Conservation (phyloP, 2,329 filamentous ascomycete genomes). For the Clonostachys solani region DNA sequence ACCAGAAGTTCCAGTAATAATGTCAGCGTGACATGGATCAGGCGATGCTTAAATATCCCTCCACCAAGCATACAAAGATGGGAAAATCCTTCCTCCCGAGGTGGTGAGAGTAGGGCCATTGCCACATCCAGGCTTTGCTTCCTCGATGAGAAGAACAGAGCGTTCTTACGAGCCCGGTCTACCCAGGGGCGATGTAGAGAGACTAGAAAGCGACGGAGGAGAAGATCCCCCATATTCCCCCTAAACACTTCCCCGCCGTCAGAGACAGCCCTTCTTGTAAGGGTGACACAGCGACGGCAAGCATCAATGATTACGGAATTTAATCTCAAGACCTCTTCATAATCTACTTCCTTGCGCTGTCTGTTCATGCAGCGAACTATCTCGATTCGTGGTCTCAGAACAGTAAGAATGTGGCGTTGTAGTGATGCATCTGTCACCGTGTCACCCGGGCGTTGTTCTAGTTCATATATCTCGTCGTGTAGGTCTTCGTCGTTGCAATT, state of each 20-base stretch:
- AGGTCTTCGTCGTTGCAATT: conserved; percentile 26
- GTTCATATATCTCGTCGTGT: conserved; percentile 8
- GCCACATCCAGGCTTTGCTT: conserved; percentile 40
- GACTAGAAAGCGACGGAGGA: conserved; percentile 50
- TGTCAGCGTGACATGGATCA: too few species aligned
- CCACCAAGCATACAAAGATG: conserved; percentile 28
- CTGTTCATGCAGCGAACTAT: conserved; percentile 26
- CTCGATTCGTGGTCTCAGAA: conserved; percentile 25
- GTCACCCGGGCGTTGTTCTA: neutral
- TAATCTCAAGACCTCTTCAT: conserved; percentile 24
- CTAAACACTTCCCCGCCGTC: conserved; percentile 25
- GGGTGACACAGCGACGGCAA: too few species aligned
- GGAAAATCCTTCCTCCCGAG: conserved; percentile 26
- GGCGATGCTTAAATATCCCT: conserved; percentile 23
- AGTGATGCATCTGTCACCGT: conserved; percentile 22
- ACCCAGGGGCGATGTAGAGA: conserved; percentile 47
- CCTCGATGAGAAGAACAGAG: conserved; percentile 42
- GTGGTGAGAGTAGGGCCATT: conserved; percentile 25
- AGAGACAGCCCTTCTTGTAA: conserved; percentile 5
- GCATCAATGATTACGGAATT: conserved; percentile 22
- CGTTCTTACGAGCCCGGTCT: conserved; percentile 31
- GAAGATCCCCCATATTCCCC: conserved; percentile 43
- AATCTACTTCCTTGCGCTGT: conserved; percentile 21
- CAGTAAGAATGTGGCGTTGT: conserved; percentile 26
- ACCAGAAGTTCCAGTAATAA: too few species aligned